Conservation (phyloP, 176 grass and related monocot genomes). For the Puya raimondii region DNA sequence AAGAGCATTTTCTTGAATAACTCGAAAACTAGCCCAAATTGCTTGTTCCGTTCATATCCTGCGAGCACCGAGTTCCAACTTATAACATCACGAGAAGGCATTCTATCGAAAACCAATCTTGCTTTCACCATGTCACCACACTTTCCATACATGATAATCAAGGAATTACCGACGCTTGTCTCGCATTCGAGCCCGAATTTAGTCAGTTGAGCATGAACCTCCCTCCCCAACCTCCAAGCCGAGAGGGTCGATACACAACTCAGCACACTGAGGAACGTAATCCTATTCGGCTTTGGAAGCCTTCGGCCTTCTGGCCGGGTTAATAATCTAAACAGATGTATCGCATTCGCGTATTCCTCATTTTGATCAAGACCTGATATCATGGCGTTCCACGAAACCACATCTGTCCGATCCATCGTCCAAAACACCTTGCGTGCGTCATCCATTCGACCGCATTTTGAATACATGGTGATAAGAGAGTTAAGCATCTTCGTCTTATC, state of each 20-base stretch:
- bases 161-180: conserved; percentile 10
- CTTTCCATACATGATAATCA: conserved; percentile 16
- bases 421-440: conserved; percentile 13
- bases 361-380: conserved; percentile 13
- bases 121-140: conserved; percentile 4
- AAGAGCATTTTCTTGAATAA: conserved; percentile 9
- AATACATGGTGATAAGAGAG: conserved; percentile 17
- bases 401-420: not conserved
- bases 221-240: conserved; percentile 13
- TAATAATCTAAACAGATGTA: not conserved
- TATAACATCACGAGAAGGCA: conserved; percentile 14
- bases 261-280: conserved; percentile 12
- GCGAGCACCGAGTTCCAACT: conserved; percentile 16
- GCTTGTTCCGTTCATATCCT: conserved; percentile 6
- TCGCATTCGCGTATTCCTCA: conserved; percentile 1
- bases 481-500: conserved; percentile 6
- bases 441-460: conserved; percentile 2
- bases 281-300: conserved; percentile 4
- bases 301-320: not conserved
- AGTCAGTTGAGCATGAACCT: conserved; percentile 10
- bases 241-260: not conserved
- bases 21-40: not conserved
- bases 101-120: not conserved
- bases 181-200: conserved; percentile 4
- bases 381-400: conserved; percentile 19